Evolutionary conservation across 345 rosid genomes (phyloP), one percentile per base, ranked within the genome.

Genomic region (Murraya paniculata): DNA sequence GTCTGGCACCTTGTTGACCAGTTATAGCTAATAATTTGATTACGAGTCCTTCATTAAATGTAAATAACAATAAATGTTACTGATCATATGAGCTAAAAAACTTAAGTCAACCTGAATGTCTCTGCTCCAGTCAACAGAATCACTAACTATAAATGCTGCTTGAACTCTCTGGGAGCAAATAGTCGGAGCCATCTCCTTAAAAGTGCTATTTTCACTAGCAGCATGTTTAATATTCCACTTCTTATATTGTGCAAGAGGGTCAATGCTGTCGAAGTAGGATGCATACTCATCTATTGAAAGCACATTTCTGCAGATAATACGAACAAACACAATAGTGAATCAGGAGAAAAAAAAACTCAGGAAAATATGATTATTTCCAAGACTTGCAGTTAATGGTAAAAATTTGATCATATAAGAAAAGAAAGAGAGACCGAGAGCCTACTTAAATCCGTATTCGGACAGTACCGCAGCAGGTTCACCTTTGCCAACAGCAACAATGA

Each of bases 51-150:
- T 62, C 33, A 48, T 25, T 19, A 55, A 69, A 28, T 65, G 33
- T 2, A 56, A 24, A 58, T 10, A 59, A 65, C 19, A 64, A 11
- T 35, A 56, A 36, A 45, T 65, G 57, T 30, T 69, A 28, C 67
- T 5, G 22, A 81, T 41, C 22, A 77, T 30, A 55, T 31, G 25
- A 69, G 38, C 39, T 35, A 53, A 4, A 74, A 30, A 35, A 45
- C 62, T 64, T n/a, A 64, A 61, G 5, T 60, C n/a, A 76, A 93
- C 98, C 98, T 93, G 98, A 78, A 90, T 85, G 86, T 95, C 97
- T 79, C 93, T 85, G 89, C 98, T 90, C 98, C 98, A 91, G 81
- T 94, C 98, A 79, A 93, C 89, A 65, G 98, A 81, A 84, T 94
- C 98, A 81, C 98, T 93, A 69, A 95, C 91, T 56, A 95, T 58